Base-by-base conservation (phyloP, 2,329 filamentous ascomycete genomes). In the Colletotrichum cordylinicola region DNA sequence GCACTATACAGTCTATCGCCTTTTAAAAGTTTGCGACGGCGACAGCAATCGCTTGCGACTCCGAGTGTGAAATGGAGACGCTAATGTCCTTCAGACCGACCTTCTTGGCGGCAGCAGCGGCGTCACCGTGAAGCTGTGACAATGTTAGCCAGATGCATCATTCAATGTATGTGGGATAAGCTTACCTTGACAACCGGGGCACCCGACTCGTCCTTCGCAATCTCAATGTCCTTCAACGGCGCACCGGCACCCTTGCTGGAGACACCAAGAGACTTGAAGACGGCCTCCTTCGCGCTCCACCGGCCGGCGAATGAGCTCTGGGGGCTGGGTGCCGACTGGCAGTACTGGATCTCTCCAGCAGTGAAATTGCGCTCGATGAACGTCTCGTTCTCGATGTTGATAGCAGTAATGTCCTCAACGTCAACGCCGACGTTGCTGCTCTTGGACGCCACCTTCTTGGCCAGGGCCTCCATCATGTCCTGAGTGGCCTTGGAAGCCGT, bases 331-430 rank as follows among this genome's bases (percentile, higher is more conserved):
- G 95, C 93, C 82, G 93, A 92, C 78, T 90, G 90, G 89, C 98
- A 99, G 88, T 99, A 98, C 35, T 91, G 90, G 80, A 96, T 94
- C 87, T 99, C 97, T 66, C 90, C 88, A 18, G 89, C 85, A 0
- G 97, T 98, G 86, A 99, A 99, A 88, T 99, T 99, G 80, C 97
- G 94, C 86, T 97, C 92, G 60, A 99, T 86, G 82, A 99, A 99
- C 0, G 95, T 98, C 61, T 98, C 94, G 81, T 98, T 99, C 60
- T 95, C 92, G 78, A 98, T 94, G 87, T 98, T 98, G 87, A 99
- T 92, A 39, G 95, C 93, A 43, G 92, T 88, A 65, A 99, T 93
- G 78, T 94, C 94, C 88, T 99, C 97, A 68, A 99, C 95, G 82
- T 99, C 97, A 29, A 99, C 95, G 73, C 97, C 97, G 37, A 98